Percentiles rank a stretch among this genome's conserved stretches.
Conservation (phyloP, 257 asterid genomes). For the Nicotiana tabacum region DNA sequence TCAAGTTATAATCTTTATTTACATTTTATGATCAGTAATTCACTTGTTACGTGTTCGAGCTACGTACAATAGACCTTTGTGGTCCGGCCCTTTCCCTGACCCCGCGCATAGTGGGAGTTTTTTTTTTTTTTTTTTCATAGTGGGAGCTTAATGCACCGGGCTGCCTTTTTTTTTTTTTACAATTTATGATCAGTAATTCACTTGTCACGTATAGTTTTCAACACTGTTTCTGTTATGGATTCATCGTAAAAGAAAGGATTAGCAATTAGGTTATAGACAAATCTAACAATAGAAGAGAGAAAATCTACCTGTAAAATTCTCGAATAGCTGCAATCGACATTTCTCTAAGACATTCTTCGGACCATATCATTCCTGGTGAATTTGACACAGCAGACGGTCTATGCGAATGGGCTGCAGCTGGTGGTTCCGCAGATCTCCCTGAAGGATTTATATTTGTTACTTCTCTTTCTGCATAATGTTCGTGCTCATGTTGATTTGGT, state of each 20-base stretch:
- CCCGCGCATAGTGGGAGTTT: too few relatives aligned
- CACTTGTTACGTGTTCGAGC: background rate
- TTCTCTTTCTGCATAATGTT: conserved; percentile 10
- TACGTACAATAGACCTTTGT: too few relatives aligned
- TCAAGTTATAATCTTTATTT: background rate
- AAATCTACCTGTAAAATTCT: conserved; percentile 17
- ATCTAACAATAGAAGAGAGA: background rate
- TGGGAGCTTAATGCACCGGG: too few relatives aligned
- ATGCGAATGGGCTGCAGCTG: background rate
- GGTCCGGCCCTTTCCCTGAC: too few relatives aligned
- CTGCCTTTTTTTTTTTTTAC: background rate
- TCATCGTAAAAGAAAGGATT: background rate
- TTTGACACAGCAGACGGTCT: background rate
- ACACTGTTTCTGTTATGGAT: background rate
- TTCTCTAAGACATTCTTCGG: conserved; percentile 13
- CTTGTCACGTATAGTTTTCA: background rate
- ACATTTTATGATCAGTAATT: background rate
- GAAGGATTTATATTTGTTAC: conserved; percentile 7
- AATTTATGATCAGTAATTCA: background rate
- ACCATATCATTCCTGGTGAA: conserved; percentile 9
- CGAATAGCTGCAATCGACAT: conserved; percentile 14
- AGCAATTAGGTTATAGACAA: background rate
- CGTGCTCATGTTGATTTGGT: conserved; percentile 2
- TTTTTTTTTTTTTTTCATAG: background rate
- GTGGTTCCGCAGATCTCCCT: conserved; percentile 5